These are phyloP conservation scores for Pinus taeda DNA, from an alignment of 75 land plant genomes.

Conservation along the genomic window DNA sequence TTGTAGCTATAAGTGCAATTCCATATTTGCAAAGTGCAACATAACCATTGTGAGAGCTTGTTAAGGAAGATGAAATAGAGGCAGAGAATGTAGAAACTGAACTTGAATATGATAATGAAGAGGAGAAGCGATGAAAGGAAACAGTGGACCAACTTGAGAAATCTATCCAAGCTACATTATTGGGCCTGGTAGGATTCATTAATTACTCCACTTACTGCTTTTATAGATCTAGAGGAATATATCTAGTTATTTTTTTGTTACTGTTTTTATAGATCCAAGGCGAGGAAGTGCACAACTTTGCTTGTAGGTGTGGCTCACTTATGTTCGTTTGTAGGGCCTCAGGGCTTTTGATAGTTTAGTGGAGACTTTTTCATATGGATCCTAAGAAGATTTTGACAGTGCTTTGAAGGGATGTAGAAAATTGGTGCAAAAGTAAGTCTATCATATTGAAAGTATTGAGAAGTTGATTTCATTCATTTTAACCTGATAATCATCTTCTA, in stretches of 20 bases:
- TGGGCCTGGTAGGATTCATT: slow-evolving; percentile 53
- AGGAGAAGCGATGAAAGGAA: slow-evolving; percentile 49
- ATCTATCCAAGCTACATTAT: slow-evolving; percentile 75
- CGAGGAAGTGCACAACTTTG: neutral
- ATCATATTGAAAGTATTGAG: no score
- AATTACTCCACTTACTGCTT: no score
- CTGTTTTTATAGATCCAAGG: neutral
- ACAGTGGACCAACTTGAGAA: slow-evolving; percentile 78
- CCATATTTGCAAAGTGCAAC: slow-evolving; percentile 42
- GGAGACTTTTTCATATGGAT: slow-evolving; percentile 88
- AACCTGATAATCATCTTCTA: no score
- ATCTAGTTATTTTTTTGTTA: neutral
- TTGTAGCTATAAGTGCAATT: slow-evolving; percentile 66
- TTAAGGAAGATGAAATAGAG: slow-evolving; percentile 27
- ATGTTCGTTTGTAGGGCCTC: slow-evolving; percentile 57
- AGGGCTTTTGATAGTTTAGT: slow-evolving; percentile 86
- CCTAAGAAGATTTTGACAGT: slow-evolving; percentile 85
- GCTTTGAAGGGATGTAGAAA: slow-evolving; percentile 80
- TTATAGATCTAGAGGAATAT: no score
- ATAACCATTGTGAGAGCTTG: slow-evolving; percentile 22
- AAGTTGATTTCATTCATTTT: no score
- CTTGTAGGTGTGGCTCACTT: neutral
- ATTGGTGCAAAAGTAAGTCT: slow-evolving; percentile 56
- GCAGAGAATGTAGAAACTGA: slow-evolving; percentile 17
- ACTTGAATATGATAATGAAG: slow-evolving; percentile 41